Base-by-base conservation (phyloP, 148 eudicot species). In the Silene latifolia region DNA sequence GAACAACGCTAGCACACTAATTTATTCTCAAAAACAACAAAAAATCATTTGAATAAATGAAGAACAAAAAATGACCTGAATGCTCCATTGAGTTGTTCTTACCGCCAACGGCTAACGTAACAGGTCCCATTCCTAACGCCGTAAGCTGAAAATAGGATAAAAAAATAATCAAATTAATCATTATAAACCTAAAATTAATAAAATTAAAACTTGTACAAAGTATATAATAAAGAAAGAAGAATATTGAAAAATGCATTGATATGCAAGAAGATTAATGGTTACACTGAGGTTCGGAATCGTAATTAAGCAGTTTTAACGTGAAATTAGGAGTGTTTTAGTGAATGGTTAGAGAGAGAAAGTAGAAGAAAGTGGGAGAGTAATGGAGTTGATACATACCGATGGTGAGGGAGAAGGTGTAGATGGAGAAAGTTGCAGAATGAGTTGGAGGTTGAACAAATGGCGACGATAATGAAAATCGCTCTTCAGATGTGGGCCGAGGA, bases 71-170 rank as follows among this genome's bases (percentile, higher is more conserved):
- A 10, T n/a, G 25, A 89, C 93, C 93, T 68, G 86, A 77, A n/a
- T 82, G 79, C 18, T 70, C 66, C 46, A 72, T 67, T 32, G 82
- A 80, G 29, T 85, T 77, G 84, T 75, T 80, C 81, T 84, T 86
- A 47, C 73, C 74, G 79, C 76, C 83, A 76, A 81, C 78, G 59
- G 88, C 82, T 59, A 87, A 69, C 14, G 91, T 81, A 72, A 89
- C 60, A 53, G 89, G 89, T 25, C 80, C 88, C 90, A 89, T 89
- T 32, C 25, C 51, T 8, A 0, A 46, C 4, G 17, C 25, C 7
- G 9, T 42, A 39, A 42, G 23, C 23, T 35, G 12, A 47, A 74
- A 70, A 29, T 54, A 67, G 35, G 57, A 27, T n/a, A 63, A 35
- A 11, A 19, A 9, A 61, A 14, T 58, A 21, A 53, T 13, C 8